Evolutionary conservation across 768 basidiomycete species (phyloP), one percentile per base, ranked within the genome.

Genomic region (Austroboletus festivus): DNA sequence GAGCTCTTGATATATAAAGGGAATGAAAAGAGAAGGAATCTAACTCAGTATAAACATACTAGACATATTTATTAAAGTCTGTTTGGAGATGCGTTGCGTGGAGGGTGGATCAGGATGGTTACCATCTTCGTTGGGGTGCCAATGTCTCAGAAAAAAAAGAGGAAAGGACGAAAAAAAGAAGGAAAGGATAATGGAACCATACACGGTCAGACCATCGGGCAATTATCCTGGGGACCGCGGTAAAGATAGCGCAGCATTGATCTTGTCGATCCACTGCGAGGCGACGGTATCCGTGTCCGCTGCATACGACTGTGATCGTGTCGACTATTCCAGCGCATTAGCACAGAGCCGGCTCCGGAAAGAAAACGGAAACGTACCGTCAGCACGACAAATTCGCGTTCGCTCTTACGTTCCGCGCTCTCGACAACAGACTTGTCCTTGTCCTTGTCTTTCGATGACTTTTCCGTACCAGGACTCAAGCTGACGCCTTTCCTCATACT

Each of bases 381-480:
- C 55, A 82, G 64, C 30, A 85, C 72, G 15, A 79, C 74, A 59
- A 85, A 83, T 59, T 81, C 80, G 31, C 77, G 68, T 46, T 79
- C 80, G 40, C 79, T 70, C 56, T 80, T 81, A 22, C 71, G 65
- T 46, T 78, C 79, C 1, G 78, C 76, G 20, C 73, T 71, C 4
- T 70, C 67, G 10, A 85, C 64, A 35, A 73, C 63, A 35, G 64
- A 67, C 31, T 73, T 72, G 15, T 76, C 74, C 48, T 71, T 73
- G 35, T 70, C 68, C 44, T 68, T 72, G 38, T 61, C 49, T 59
- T 54, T 46, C 6, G 21, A 34, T 13, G n/a, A n/a, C n/a, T 56
- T 63, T 37, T 58, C 56, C 2, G 21, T 62, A 9, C 54, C 42
- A 22, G 40, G 40, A 30, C 40, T 44, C 50, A 38, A 10, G 20